Base-by-base conservation (phyloP, 208 protist genomes). In the Giardia duodenalis region DNA sequence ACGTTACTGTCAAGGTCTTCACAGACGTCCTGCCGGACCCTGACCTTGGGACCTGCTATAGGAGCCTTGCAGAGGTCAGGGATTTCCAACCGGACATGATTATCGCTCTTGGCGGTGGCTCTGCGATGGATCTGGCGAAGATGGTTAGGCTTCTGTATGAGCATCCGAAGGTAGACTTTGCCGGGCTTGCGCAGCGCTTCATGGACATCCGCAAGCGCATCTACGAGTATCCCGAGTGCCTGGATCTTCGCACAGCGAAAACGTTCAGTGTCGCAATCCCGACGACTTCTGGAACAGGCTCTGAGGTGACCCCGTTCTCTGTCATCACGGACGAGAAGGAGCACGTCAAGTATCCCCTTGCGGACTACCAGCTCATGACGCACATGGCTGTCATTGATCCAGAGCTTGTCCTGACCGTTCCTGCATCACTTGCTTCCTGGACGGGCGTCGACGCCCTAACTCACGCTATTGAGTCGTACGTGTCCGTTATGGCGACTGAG, bases 231-330 rank as follows among this genome's bases (percentile, higher is more conserved):
- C 92, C 94, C 76, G 43, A 92, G 19, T 0, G 67, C 2, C 43
- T 67, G 44, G 46, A 91, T 45, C 47, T 67, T 2, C 45, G 46
- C 44, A 93, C 95, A 76, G 4, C 48, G 1, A 93, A 93, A 45
- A 92, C 90, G 3, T 92, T 46, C 44, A 88, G 67, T n/a, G 44
- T 92, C 3, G 42, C 42, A 43, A 94, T 97, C 0, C 96, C 96
- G 0, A 97, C 96, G 0, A 97, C 96, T 22, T 95, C 96, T 39
- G 96, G 96, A 67, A 97, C 96, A 4, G 96, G 96, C 88, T 96
- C 95, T 44, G 96, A 97, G 94, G 95, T 95, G 89, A 97, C 96
- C 1, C 94, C 96, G 43, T 96, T 96, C 44, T 93, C 96, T 4
- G 95, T 97, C 46, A 94, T 97, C 1, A 93, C 94, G 3, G 94